These are phyloP conservation scores for Verticillium tricorpus DNA, from an alignment of 2,329 filamentous ascomycete genomes.

Conservation along the genomic window DNA sequence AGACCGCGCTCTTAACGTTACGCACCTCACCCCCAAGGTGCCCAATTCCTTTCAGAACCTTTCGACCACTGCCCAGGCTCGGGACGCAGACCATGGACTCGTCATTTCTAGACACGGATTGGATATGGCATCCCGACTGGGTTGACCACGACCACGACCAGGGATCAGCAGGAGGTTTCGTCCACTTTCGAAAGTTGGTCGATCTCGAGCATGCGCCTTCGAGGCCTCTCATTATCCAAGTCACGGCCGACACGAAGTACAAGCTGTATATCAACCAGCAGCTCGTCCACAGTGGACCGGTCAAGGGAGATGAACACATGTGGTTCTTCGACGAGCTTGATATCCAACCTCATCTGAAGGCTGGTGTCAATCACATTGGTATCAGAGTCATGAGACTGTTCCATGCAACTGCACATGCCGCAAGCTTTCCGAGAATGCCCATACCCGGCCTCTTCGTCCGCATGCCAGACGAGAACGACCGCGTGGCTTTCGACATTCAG, in stretches of 20 bases:
- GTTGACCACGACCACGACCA: constrained; percentile 5
- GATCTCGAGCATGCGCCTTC: constrained; percentile 2
- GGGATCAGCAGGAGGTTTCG: constrained; percentile 13
- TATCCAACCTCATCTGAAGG: constrained; percentile 13
- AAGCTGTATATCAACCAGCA: constrained; percentile 17
- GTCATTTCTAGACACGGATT: constrained; percentile 5
- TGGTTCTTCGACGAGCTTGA: constrained; percentile 21
- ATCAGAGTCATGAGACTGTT: constrained; percentile 15
- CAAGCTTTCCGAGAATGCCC: constrained; percentile 12
- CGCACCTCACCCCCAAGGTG: no score
- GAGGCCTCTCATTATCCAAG: constrained; percentile 7
- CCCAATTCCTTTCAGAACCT: no score
- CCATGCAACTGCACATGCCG: constrained; percentile 8
- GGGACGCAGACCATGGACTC: background rate
- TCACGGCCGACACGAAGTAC: constrained; percentile 21
- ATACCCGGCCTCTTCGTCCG: constrained; percentile 8
- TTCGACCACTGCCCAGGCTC: no score
- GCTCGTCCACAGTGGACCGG: constrained; percentile 16
- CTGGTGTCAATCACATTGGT: constrained; percentile 12
- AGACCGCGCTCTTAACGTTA: no score
- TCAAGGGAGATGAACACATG: constrained; percentile 16
- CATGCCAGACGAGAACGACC: background rate
- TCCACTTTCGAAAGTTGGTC: constrained; percentile 11
- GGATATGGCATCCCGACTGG: constrained; percentile 15
- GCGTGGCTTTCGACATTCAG: background rate